Percentiles rank a stretch among this genome's conserved stretches.
Conservation (phyloP, 192 early-diverging fungal species). For the Funneliformis geosporum region DNA sequence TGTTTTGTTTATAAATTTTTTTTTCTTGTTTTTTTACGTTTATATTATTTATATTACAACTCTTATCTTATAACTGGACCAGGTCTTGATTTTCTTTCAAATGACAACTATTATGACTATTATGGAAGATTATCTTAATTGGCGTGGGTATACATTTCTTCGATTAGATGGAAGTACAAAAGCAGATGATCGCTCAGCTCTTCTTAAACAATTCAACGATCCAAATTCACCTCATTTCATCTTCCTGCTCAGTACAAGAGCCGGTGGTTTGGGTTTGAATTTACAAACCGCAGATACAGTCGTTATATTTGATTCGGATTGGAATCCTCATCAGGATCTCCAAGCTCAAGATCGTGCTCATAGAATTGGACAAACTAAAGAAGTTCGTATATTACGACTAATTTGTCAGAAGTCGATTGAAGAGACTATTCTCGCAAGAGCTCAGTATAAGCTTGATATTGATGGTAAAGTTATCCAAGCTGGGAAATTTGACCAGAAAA, state of each 20-base stretch:
- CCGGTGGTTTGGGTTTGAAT: slow-evolving; percentile 73
- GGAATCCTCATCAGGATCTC: slow-evolving; percentile 96
- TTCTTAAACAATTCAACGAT: slow-evolving; percentile 83
- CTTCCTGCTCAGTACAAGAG: slow-evolving; percentile 92
- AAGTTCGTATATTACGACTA: slow-evolving; percentile 92
- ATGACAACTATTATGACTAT: slow-evolving; percentile 94
- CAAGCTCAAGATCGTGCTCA: slow-evolving; percentile 99
- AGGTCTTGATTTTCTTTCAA: slow-evolving; percentile 80
- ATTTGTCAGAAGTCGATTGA: slow-evolving; percentile 91
- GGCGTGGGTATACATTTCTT: slow-evolving; percentile 70
- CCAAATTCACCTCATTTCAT: slow-evolving; percentile 79
- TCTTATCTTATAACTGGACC: background rate
- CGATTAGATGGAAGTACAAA: slow-evolving; percentile 92
- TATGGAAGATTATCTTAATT: slow-evolving; percentile 92
- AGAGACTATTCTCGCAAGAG: slow-evolving; percentile 89
- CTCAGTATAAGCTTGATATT: slow-evolving; percentile 94
- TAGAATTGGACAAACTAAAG: slow-evolving; percentile 99
- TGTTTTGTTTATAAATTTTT: background rate
- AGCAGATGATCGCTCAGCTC: slow-evolving; percentile 75
- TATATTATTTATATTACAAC: background rate
- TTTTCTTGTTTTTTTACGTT: background rate
- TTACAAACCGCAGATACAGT: slow-evolving; percentile 86
- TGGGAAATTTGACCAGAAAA: slow-evolving; percentile 98
- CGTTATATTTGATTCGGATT: slow-evolving; percentile 92
- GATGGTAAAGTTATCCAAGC: slow-evolving; percentile 99